Conservation (phyloP, 768 basidiomycete genomes). For the Vararia minispora region DNA sequence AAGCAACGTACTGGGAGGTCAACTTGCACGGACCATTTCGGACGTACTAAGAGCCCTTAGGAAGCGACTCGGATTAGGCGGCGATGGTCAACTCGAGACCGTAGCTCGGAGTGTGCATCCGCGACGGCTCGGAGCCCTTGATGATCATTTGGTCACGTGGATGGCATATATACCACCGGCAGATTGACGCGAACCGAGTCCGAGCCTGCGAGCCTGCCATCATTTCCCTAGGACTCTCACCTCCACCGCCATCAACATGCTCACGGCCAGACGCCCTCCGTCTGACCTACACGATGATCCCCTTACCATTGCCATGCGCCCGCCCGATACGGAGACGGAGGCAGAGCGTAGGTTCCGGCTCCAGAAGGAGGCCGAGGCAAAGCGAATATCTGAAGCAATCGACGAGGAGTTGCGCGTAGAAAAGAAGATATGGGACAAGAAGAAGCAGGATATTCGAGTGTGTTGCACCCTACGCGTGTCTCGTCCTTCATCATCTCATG, state of each 20-base stretch:
- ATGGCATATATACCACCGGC: too few relatives aligned
- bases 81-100: neutral
- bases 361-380: constrained; percentile 59
- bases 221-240: constrained; percentile 10
- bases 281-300: constrained; percentile 65
- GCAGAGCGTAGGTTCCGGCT: constrained; percentile 51
- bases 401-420: constrained; percentile 71
- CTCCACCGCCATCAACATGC: constrained; percentile 24
- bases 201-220: neutral
- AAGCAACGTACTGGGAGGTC: constrained; percentile 9
- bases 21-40: constrained; percentile 14
- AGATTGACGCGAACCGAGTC: too few relatives aligned
- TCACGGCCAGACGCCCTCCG: constrained; percentile 45
- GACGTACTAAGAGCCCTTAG: constrained; percentile 21
- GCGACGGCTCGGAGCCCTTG: too few relatives aligned
- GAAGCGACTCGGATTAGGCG: constrained; percentile 5
- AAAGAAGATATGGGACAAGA: constrained; percentile 50
- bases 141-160: neutral
- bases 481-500: constrained; percentile 14
- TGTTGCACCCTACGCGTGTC: constrained; percentile 1
- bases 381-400: constrained; percentile 67
- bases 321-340: constrained; percentile 56
- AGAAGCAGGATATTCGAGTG: constrained; percentile 70
- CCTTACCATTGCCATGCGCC: constrained; percentile 52
- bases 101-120: too few relatives aligned